These are phyloP conservation scores for Lentinula boryana DNA, from an alignment of 768 basidiomycete species.

Conservation along the genomic window DNA sequence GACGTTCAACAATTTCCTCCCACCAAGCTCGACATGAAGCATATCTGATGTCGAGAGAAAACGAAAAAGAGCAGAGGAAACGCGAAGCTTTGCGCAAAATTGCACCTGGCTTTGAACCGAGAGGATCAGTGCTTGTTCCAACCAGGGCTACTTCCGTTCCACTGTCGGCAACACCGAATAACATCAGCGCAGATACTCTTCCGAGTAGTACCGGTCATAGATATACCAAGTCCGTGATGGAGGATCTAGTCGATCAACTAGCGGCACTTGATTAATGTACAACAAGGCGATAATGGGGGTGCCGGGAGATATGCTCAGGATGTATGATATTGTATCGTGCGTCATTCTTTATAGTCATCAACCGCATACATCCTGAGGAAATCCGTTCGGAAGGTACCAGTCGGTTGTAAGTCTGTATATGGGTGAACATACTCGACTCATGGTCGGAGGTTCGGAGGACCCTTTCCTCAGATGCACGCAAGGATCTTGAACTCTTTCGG, in stretches of 20 bases:
- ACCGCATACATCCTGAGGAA: background rate
- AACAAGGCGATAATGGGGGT: background rate
- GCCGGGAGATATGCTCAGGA: background rate
- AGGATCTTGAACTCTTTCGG: too few species aligned
- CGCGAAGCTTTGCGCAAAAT: conserved; percentile 68
- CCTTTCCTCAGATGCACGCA: background rate
- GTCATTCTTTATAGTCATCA: background rate
- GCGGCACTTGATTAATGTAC: conserved; percentile 50
- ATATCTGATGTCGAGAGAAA: conserved; percentile 63
- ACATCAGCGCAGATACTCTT: background rate
- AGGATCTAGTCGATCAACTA: conserved; percentile 75
- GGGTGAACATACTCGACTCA: background rate
- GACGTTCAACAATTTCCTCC: conserved; percentile 59
- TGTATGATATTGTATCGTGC: background rate
- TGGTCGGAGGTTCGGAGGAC: background rate
- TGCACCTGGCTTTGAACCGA: conserved; percentile 81
- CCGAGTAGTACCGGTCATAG: conserved; percentile 8
- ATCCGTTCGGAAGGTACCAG: background rate
- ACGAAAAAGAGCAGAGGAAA: conserved; percentile 65
- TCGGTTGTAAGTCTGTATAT: background rate
- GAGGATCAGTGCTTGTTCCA: conserved; percentile 53
- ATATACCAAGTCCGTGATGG: conserved; percentile 58
- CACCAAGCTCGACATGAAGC: conserved; percentile 64
- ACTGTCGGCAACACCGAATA: background rate
- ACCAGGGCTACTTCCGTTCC: conserved; percentile 21